A percentile compares a stretch with the other conserved stretches of the same genome.
Conservation (phyloP, 2,329 filamentous ascomycete species). For the Stagonosporopsis vannaccii region DNA sequence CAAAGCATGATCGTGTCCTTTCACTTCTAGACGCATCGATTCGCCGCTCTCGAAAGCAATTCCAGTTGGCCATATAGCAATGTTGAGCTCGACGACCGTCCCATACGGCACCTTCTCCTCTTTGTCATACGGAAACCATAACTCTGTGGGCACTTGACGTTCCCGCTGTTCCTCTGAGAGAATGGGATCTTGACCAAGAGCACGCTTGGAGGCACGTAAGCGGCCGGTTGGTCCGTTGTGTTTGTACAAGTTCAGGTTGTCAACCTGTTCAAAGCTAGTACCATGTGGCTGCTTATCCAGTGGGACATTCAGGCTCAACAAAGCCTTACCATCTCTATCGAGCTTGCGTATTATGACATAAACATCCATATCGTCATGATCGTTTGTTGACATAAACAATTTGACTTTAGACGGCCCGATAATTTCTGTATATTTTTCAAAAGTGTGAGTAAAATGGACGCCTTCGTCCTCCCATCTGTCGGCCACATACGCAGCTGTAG, state of each 20-base stretch:
- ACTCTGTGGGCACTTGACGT: slow-evolving; percentile 18
- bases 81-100: slow-evolving; percentile 55
- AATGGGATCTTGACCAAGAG: slow-evolving; percentile 27
- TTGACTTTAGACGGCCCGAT: slow-evolving; percentile 57
- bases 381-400: slow-evolving; percentile 55
- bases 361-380: slow-evolving; percentile 55
- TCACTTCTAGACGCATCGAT: slow-evolving; percentile 6
- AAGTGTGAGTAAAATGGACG: slow-evolving; percentile 23
- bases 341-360: slow-evolving; percentile 56
- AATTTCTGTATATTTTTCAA: slow-evolving; percentile 50
- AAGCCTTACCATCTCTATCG: slow-evolving; percentile 51
- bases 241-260: slow-evolving; percentile 43
- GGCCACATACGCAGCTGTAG: neutral
- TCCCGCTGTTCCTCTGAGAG: neutral
- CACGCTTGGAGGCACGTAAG: slow-evolving; percentile 55
- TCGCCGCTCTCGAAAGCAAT: slow-evolving; percentile 56
- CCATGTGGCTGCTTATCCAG: neutral
- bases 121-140: slow-evolving; percentile 50
- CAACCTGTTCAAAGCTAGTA: slow-evolving; percentile 39
- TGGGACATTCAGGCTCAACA: slow-evolving; percentile 56
- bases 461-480: slow-evolving; percentile 23
- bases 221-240: slow-evolving; percentile 55
- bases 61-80: slow-evolving; percentile 58
- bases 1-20: neutral
- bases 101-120: slow-evolving; percentile 53